Conservation (phyloP, 192 early-diverging fungal species). For the Geosiphon pyriformis region DNA sequence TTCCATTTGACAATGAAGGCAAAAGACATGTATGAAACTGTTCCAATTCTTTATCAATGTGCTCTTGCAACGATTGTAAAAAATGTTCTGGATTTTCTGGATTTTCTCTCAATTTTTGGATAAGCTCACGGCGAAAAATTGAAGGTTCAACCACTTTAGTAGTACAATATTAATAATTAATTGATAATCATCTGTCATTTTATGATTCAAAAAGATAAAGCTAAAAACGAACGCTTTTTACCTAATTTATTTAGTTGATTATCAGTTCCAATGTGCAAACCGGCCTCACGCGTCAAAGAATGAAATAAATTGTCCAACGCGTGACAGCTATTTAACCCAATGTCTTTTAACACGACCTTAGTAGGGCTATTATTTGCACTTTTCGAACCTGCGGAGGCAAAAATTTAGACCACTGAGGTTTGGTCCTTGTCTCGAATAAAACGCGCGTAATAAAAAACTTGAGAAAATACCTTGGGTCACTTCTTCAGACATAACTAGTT, state of each 20-base stretch:
- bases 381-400: too few relatives aligned
- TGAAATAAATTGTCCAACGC: neutral
- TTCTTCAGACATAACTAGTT: too few relatives aligned
- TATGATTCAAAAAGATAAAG: neutral
- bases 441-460: too few relatives aligned
- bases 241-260: neutral
- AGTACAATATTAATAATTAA: neutral
- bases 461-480: too few relatives aligned
- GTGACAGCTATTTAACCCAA: too few relatives aligned
- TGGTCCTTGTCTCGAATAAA: too few relatives aligned
- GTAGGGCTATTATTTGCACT: too few relatives aligned
- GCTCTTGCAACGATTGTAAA: conserved; percentile 31
- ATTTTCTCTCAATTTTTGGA: conserved; percentile 10
- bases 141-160: conserved; percentile 18
- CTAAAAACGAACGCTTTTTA: neutral
- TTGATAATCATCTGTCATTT: neutral
- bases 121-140: conserved; percentile 5
- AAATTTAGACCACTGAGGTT: too few relatives aligned
- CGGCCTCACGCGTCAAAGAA: neutral
- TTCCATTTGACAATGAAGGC: conserved; percentile 5
- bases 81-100: conserved; percentile 27
- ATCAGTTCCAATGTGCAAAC: neutral
- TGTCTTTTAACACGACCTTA: too few relatives aligned
- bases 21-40: conserved; percentile 26
- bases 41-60: conserved; percentile 24